phyloP scores from a whole-genome alignment of 2,329 filamentous ascomycete genomes.

The Didymella segeticola region DNA sequence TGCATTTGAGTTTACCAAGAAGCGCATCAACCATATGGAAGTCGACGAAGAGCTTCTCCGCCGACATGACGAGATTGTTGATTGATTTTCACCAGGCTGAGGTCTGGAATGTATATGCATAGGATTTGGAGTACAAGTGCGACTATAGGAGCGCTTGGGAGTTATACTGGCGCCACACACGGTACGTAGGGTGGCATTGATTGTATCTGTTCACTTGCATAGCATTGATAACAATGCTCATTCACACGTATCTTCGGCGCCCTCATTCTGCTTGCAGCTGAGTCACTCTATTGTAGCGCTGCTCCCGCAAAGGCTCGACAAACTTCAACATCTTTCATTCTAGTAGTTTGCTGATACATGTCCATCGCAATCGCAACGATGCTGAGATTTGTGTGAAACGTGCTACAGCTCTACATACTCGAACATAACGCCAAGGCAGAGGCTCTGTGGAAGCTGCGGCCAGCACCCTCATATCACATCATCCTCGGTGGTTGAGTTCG shows the following conservation, averaged over 20 bases:
- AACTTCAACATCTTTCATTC: not conserved
- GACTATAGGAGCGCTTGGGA: slow-evolving; percentile 7
- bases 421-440: slow-evolving; percentile 4
- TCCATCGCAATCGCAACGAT: slow-evolving; percentile 16
- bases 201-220: slow-evolving; percentile 18
- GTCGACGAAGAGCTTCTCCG: slow-evolving; percentile 47
- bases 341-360: not conserved
- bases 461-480: not conserved
- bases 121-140: slow-evolving; percentile 31
- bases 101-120: slow-evolving; percentile 27
- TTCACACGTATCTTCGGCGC: not conserved
- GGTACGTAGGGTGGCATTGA: slow-evolving; percentile 21
- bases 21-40: slow-evolving; percentile 55
- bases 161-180: slow-evolving; percentile 3
- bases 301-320: not conserved
- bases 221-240: slow-evolving; percentile 21
- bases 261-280: not conserved
- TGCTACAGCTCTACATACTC: slow-evolving; percentile 1
- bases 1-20: slow-evolving; percentile 82
- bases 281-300: not conserved
- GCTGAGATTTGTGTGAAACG: not conserved
- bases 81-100: slow-evolving; percentile 1
- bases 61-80: slow-evolving; percentile 30
- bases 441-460: not conserved
- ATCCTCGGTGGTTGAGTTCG: not conserved